Conservation (phyloP, 768 basidiomycete species). For the Lactarius sp. region DNA sequence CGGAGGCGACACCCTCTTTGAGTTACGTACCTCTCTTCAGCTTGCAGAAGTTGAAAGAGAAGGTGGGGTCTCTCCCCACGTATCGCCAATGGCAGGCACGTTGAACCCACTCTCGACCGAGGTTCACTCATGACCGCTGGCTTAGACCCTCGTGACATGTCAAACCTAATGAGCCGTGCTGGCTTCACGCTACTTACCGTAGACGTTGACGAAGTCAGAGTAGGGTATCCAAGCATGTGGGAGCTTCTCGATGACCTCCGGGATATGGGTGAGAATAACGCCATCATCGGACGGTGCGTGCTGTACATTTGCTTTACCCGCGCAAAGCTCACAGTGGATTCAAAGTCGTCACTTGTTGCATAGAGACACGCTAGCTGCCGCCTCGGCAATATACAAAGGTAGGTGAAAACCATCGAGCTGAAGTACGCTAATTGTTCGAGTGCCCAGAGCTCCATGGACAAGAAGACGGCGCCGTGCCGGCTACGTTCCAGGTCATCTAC, state of each 20-base stretch:
- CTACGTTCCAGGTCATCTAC: conserved; percentile 95
- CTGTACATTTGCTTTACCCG: background rate
- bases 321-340: background rate
- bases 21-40: conserved; percentile 88
- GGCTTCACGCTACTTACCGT: conserved; percentile 93
- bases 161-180: conserved; percentile 86
- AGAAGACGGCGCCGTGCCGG: conserved; percentile 80
- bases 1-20: conserved; percentile 94
- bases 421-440: background rate
- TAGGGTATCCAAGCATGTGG: conserved; percentile 93
- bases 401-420: conserved; percentile 7
- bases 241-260: conserved; percentile 91
- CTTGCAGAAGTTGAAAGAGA: conserved; percentile 91
- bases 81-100: conserved; percentile 96
- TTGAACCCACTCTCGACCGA: conserved; percentile 3
- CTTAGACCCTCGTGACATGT: conserved; percentile 86
- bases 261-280: conserved; percentile 96
- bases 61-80: conserved; percentile 92
- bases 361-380: conserved; percentile 85
- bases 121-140: background rate
- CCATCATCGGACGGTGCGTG: conserved; percentile 73
- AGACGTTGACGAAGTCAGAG: conserved; percentile 88
- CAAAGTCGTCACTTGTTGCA: conserved; percentile 61
- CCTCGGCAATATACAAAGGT: conserved; percentile 94
- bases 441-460: conserved; percentile 73